phyloP scores from a whole-genome alignment of 306 rosid species.

The Ziziphus jujuba region DNA sequence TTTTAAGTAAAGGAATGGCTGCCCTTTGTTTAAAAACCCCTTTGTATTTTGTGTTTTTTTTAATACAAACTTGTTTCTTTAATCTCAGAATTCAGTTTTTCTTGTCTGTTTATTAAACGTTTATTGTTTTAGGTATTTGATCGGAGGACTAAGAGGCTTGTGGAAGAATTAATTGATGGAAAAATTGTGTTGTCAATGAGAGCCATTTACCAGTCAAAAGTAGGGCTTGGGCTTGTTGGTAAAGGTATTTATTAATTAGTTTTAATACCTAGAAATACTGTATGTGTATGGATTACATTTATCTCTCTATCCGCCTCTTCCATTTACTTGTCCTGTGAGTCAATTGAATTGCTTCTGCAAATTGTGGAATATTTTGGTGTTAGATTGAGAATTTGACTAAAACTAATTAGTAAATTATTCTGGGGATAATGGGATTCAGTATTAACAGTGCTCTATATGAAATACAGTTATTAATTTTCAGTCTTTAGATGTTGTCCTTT shows the following conservation, averaged over 20 bases:
- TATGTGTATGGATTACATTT: too few species aligned
- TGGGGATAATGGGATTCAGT: too few species aligned
- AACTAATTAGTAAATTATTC: too few species aligned
- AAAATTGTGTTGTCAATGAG: slow-evolving; percentile 94
- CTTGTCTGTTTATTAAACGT: slow-evolving; percentile 13
- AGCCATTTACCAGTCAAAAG: slow-evolving; percentile 95
- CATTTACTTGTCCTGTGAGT: too few species aligned
- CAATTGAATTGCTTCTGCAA: too few species aligned
- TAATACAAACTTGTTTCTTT: background rate
- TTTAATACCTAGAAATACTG: background rate
- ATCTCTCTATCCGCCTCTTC: too few species aligned
- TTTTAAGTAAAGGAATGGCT: background rate
- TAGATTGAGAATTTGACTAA: too few species aligned
- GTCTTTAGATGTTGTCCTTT: background rate
- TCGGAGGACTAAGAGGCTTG: slow-evolving; percentile 84
- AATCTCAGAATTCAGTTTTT: background rate
- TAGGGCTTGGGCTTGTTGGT: slow-evolving; percentile 87
- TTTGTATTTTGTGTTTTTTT: background rate
- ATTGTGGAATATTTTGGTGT: too few species aligned
- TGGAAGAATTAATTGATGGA: slow-evolving; percentile 86
- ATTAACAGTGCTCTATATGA: too few species aligned
- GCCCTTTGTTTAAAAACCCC: too few species aligned
- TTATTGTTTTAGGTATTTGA: slow-evolving; percentile 67
- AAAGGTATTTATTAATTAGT: slow-evolving; percentile 46
- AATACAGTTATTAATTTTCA: too few species aligned